These are phyloP conservation scores for Bauhinia variegata DNA, from an alignment of 306 rosid genomes.

Conservation along the genomic window DNA sequence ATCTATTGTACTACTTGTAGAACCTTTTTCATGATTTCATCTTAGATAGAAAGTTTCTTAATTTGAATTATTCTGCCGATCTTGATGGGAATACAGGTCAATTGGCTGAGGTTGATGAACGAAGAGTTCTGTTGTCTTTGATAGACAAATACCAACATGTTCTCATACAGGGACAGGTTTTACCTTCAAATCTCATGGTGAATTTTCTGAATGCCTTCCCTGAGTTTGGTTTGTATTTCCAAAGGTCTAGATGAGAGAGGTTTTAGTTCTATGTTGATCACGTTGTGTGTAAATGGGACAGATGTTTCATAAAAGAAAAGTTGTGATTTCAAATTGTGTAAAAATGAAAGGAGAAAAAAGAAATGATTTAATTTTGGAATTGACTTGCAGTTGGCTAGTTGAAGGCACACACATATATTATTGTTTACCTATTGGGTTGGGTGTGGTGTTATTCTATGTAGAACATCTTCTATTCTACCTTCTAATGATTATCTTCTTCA, in stretches of 20 bases:
- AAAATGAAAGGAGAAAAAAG: not conserved
- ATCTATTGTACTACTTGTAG: constrained; percentile 26
- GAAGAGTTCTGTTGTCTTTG: constrained; percentile 46
- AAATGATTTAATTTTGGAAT: constrained; percentile 9
- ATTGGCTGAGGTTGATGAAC: constrained; percentile 58
- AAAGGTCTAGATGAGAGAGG: constrained; percentile 35
- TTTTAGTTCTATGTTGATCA: constrained; percentile 4
- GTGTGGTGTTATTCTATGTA: constrained; percentile 20
- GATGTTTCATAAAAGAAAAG: constrained; percentile 5
- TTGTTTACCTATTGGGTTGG: constrained; percentile 19
- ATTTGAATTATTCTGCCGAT: constrained; percentile 33
- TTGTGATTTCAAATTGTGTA: constrained; percentile 23
- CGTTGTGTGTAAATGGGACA: constrained; percentile 25
- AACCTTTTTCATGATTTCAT: constrained; percentile 29
- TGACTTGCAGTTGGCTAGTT: constrained; percentile 10
- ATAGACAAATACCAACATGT: constrained; percentile 55
- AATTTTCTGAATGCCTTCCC: constrained; percentile 65
- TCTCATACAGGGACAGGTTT: constrained; percentile 52
- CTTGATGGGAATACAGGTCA: too few species aligned
- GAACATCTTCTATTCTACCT: too few species aligned
- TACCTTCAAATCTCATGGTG: constrained; percentile 47
- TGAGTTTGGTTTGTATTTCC: constrained; percentile 48
- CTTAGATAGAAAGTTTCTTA: constrained; percentile 6
- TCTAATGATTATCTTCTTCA: not conserved
- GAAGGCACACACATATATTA: constrained; percentile 20